Percentiles rank a stretch among this genome's conserved stretches.
Evolutionary conservation across 1,284 basidiomycete genomes (phyloP).

Genomic region (Naganishia sp.): DNA sequence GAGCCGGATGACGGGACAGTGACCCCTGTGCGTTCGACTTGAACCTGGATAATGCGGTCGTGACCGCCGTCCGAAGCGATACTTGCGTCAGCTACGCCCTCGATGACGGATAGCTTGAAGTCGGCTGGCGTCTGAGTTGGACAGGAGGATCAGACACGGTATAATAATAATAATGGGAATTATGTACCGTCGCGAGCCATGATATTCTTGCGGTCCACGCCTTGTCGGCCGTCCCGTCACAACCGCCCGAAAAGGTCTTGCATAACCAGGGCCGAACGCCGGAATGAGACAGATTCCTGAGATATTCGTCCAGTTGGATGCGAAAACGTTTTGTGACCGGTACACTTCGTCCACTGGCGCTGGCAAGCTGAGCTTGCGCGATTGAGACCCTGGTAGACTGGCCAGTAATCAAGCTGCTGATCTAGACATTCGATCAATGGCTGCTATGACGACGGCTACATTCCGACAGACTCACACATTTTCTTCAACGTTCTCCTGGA

Average conservation of each 20-base stretch:
- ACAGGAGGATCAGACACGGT: not conserved
- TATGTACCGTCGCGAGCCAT: constrained; percentile 18
- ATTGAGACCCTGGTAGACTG: not conserved
- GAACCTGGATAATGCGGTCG: constrained; percentile 3
- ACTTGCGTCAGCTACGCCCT: not conserved
- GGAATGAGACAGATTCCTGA: not conserved
- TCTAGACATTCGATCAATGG: not conserved
- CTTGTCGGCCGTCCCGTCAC: not conserved
- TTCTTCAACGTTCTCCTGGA: too few species aligned
- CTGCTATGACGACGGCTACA: not conserved
- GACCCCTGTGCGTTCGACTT: constrained; percentile 3
- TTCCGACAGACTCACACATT: not conserved
- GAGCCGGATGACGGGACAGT: not conserved
- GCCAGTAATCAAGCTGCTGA: constrained; percentile 9
- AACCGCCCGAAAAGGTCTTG: constrained; percentile 12
- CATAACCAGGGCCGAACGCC: constrained; percentile 1
- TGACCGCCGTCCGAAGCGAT: not conserved
- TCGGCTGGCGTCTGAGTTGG: constrained; percentile 2
- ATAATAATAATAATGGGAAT: not conserved
- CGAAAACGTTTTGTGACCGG: not conserved
- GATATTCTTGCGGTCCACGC: constrained; percentile 27
- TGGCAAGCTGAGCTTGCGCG: not conserved
- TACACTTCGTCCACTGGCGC: not conserved
- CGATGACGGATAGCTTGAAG: not conserved
- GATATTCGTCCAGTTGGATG: constrained; percentile 6